A percentile compares a stretch with the other conserved stretches of the same genome.
phyloP scores from a whole-genome alignment of 331 rosid species.

The Quercus tomentella region DNA sequence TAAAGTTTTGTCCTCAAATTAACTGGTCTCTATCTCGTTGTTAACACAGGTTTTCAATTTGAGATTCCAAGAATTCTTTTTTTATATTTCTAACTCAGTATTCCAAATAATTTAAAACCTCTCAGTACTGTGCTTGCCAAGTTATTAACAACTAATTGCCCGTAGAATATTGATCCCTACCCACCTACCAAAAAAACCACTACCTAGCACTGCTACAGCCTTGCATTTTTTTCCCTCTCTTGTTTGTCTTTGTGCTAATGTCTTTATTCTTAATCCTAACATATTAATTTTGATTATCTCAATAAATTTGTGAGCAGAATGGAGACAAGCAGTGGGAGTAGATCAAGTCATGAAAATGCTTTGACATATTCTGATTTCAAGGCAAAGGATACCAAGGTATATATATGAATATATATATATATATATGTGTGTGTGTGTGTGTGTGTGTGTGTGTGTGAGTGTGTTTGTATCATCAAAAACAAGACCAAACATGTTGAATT shows the following conservation, averaged over 20 bases:
- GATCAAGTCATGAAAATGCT: conserved; percentile 23
- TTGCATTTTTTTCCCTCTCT: neutral
- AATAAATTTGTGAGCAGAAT: conserved; percentile 11
- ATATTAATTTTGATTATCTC: neutral
- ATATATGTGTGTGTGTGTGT: no score
- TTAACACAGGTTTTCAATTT: neutral
- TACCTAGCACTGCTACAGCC: no score
- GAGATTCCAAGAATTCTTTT: neutral
- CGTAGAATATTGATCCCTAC: no score
- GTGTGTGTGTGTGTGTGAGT: no score
- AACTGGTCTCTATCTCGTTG: no score
- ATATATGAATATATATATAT: neutral
- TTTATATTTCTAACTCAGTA: neutral
- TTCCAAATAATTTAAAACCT: no score
- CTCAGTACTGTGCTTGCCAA: neutral
- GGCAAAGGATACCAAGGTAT: conserved; percentile 44
- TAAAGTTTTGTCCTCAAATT: no score
- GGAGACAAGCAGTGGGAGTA: conserved; percentile 34
- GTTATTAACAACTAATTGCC: no score
- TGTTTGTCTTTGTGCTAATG: neutral
- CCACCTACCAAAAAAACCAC: no score
- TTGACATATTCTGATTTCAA: conserved; percentile 23
- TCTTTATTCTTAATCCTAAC: neutral
- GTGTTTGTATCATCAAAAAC: neutral
- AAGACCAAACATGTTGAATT: conserved; percentile 13